phyloP scores from a whole-genome alignment of 345 rosid genomes.

The Eucalyptus sp. region DNA sequence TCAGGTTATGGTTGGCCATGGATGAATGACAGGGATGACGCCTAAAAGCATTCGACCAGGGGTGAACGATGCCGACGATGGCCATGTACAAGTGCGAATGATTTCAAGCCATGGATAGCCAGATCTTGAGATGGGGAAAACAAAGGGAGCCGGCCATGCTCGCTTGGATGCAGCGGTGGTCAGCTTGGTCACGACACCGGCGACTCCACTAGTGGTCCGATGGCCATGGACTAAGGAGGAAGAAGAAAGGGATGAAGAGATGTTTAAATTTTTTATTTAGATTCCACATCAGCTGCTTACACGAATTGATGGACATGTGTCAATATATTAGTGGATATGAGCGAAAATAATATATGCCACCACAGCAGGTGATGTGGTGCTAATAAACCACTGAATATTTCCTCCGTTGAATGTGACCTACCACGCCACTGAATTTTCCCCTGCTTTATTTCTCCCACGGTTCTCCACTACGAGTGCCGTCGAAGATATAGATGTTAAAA shows the following conservation, averaged over 20 bases:
- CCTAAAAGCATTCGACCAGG: too few species aligned
- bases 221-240: not conserved
- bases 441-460: rapidly evolving
- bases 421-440: rapidly evolving
- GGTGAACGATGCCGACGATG: not conserved
- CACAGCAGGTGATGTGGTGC: rapidly evolving
- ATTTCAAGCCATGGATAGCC: not conserved
- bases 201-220: not conserved
- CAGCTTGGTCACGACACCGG: not conserved
- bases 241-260: not conserved
- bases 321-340: not conserved
- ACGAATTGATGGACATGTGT: not conserved
- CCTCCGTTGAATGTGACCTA: rapidly evolving
- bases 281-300: not conserved
- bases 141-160: not conserved
- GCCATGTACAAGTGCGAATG: not conserved
- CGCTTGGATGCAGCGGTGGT: not conserved
- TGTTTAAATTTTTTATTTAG: not conserved
- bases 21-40: too few species aligned
- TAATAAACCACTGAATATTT: not conserved
- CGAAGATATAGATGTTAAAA: too few species aligned
- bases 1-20: too few species aligned
- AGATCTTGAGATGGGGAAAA: not conserved
- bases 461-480: rapidly evolving
- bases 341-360: not conserved